Evolutionary conservation across 2,329 filamentous ascomycete species (phyloP).

Genomic region (Epicoccum sorghinum): DNA sequence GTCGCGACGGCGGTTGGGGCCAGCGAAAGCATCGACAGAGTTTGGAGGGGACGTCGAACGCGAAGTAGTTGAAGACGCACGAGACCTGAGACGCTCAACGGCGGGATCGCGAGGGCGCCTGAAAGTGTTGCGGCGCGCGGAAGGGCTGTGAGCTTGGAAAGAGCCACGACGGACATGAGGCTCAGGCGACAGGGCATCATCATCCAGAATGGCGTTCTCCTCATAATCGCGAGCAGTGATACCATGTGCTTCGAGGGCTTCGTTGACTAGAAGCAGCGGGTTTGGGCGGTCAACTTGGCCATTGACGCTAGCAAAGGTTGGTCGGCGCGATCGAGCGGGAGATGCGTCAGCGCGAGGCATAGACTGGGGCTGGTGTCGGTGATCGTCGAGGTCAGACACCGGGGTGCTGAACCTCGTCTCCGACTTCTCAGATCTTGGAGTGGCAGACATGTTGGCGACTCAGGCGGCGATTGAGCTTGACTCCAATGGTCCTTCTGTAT

Average conservation of each 20-base stretch:
- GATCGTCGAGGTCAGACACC: constrained; percentile 84
- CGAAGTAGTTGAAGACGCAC: constrained; percentile 59
- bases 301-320: constrained; percentile 73
- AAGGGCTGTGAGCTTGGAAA: constrained; percentile 38
- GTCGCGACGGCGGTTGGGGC: constrained; percentile 83
- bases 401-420: constrained; percentile 74
- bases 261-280: constrained; percentile 53
- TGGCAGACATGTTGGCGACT: constrained; percentile 57
- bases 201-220: constrained; percentile 83
- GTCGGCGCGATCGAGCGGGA: constrained; percentile 61
- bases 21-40: constrained; percentile 96
- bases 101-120: constrained; percentile 47
- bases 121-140: constrained; percentile 52
- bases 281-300: constrained; percentile 50
- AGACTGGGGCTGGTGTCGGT: constrained; percentile 71
- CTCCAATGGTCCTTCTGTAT: constrained; percentile 13
- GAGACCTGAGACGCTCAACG: constrained; percentile 48
- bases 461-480: constrained; percentile 31
- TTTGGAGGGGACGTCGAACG: constrained; percentile 88
- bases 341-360: constrained; percentile 66
- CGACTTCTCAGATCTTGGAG: constrained; percentile 69
- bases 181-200: constrained; percentile 60
- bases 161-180: constrained; percentile 59
- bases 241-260: constrained; percentile 51
- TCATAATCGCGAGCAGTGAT: constrained; percentile 79